A percentile compares a stretch with the other conserved stretches of the same genome.
Evolutionary conservation across 2,329 filamentous ascomycete genomes (phyloP).

Genomic region (Aspergillus aculeatus): DNA sequence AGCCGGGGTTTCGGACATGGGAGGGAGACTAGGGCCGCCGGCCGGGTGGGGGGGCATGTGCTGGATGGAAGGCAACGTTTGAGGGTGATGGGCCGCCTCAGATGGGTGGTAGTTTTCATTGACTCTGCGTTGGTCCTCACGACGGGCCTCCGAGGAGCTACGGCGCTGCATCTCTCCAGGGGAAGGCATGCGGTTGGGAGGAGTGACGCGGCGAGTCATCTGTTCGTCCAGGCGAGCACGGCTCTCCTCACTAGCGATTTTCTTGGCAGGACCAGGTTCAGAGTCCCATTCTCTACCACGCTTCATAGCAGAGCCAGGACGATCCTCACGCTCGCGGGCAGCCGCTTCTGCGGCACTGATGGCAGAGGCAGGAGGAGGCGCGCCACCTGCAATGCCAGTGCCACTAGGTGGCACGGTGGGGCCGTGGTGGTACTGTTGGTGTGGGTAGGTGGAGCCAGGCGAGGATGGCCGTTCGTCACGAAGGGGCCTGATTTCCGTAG

Average conservation of each 20-base stretch:
- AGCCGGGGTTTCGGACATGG: slow-evolving; percentile 50
- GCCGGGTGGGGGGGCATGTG: slow-evolving; percentile 48
- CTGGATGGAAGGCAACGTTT: slow-evolving; percentile 55
- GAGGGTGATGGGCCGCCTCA: slow-evolving; percentile 84
- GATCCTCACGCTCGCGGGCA: slow-evolving; percentile 65
- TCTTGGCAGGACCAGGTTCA: slow-evolving; percentile 68
- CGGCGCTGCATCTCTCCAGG: slow-evolving; percentile 69
- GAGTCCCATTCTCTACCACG: slow-evolving; percentile 91
- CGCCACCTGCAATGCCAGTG: slow-evolving; percentile 66
- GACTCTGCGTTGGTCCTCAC: slow-evolving; percentile 67
- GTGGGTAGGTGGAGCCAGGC: slow-evolving; percentile 81
- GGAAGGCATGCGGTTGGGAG: slow-evolving; percentile 58
- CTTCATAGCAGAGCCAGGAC: slow-evolving; percentile 80
- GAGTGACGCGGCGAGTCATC: slow-evolving; percentile 71
- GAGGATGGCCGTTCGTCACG: slow-evolving; percentile 86
- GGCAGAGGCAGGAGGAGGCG: slow-evolving; percentile 64
- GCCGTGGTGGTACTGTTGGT: slow-evolving; percentile 76
- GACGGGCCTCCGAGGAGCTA: slow-evolving; percentile 70
- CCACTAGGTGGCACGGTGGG: slow-evolving; percentile 55
- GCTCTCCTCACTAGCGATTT: slow-evolving; percentile 83
- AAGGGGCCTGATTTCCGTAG: slow-evolving; percentile 78
- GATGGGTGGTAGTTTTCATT: slow-evolving; percentile 86
- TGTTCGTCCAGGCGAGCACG: slow-evolving; percentile 83
- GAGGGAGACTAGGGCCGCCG: slow-evolving; percentile 55
- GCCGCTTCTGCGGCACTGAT: slow-evolving; percentile 67